Base-by-base conservation (phyloP, 2,329 filamentous ascomycete species). In the Aspergillus pseudoviridinutans region DNA sequence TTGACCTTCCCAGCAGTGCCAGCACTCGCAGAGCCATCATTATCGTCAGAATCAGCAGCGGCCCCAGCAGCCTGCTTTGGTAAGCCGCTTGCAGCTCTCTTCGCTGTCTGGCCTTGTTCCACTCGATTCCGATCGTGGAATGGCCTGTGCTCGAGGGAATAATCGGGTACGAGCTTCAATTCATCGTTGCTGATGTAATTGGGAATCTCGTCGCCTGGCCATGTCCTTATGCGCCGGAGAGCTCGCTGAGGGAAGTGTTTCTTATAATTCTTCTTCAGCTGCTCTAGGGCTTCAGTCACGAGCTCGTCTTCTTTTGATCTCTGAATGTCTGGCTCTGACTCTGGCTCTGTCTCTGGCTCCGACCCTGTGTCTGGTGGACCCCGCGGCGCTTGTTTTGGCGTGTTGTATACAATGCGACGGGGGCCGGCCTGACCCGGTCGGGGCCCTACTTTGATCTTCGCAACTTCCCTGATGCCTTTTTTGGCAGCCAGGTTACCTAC, bases 221-320 rank as follows among this genome's bases (percentile, higher is more conserved):
- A 54, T 38, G 44, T 38, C 24, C 50, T 41, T 10, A 51, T 53
- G 17, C 49, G 50, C 20, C 54, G 49, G 17, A 52, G 46, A n/a
- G 28, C 17, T 27, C 25, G 54, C 22, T 8, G 50, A 38, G 49
- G 54, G 10, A 53, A 52, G 14, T 24, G 10, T 25, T 54, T 41
- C 12, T 32, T 32, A 14, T 25, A 4, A 27, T 47, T 25, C 24
- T 25, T 24, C 44, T 25, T 14, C n/a, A 47, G n/a, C 22, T 24
- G 10, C 22, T 47, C 24, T n/a, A 7, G 10, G 20, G 44, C 44
- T 24, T 24, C 10, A 2, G 22, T 14, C 22, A 47, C 44, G 14
- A 47, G n/a, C 24, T 27, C 8, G 8, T 24, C 10, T 24, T 47
- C 44, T 47, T 24, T 12, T 47, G 44, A 24, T 14, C 12, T 7